Base-by-base conservation (phyloP, 202 grass and related monocot genomes). In the Dendrocalamus latiflorus region DNA sequence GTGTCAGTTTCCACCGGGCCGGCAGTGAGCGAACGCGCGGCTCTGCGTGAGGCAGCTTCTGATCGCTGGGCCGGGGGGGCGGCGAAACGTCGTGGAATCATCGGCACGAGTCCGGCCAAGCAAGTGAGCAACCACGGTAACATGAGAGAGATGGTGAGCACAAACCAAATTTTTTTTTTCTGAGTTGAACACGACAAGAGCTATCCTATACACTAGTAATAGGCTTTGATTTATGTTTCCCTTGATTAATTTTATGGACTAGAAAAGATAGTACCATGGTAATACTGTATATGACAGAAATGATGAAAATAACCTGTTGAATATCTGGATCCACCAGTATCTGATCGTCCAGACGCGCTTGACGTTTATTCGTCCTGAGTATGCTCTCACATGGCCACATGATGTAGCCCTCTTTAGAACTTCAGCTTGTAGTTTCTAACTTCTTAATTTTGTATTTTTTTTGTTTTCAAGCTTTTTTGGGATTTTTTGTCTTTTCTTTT, bases 1-100 rank as follows among this genome's bases (percentile, higher is more conserved):
- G 77, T 65, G 87, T 89, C 83, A 72, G 82, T 26, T 86, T 82
- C 78, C 78, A 24, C 78, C 47, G 72, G 77, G 12, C 87, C 65
- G 77, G 71, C 82, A 89, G 88, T 77, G 30, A 12, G 11, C n/a
- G 38, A 25, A 58, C 82, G 11, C 38, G 70, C 64, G 11, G 39
- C 70, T 33, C 57, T 56, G 63, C 76, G 64, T 70, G 50, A 59
- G 83, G 65, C 77, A 38, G 48, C 77, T 85, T 85, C 74, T 37
- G 59, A 41, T 58, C 56, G 17, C 60, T 5, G 76, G 38, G 21
- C 9, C 17, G 15, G 1, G n/a, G 30, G 15, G 3, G 14, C 56
- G 1, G 20, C 39, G 73, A 75, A 22, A 38, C 38, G 28, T 51
- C 65, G 20, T 10, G 56, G 49, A 54, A 34, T 34, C 42, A 51